These are phyloP conservation scores for Metschnikowia amazonensis DNA, from an alignment of 805 yeast species.

Conservation along the genomic window DNA sequence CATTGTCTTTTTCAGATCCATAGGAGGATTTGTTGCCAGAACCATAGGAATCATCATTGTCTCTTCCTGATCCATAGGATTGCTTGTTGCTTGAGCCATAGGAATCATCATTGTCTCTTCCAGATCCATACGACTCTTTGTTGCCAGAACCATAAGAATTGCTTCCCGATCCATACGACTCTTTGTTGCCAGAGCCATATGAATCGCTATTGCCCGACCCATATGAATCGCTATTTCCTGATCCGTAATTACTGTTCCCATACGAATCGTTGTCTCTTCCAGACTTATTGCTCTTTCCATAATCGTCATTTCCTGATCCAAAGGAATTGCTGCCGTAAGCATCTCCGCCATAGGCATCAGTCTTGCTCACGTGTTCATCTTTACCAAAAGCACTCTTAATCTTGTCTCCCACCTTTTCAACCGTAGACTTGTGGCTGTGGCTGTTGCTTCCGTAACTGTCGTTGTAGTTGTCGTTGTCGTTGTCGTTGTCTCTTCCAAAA, in stretches of 20 bases:
- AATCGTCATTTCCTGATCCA: constrained; percentile 17
- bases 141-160: too few relatives aligned
- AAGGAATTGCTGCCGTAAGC: constrained; percentile 24
- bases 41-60: constrained; percentile 21
- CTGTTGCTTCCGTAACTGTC: constrained; percentile 8
- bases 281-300: background rate
- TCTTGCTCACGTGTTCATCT: constrained; percentile 8
- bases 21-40: constrained; percentile 17
- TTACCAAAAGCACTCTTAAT: constrained; percentile 14
- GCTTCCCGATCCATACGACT: too few relatives aligned
- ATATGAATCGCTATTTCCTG: constrained; percentile 15
- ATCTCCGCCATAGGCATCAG: constrained; percentile 23
- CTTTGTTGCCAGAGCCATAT: constrained; percentile 14
- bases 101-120: too few relatives aligned
- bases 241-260: constrained; percentile 29
- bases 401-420: constrained; percentile 11
- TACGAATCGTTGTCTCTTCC: constrained; percentile 23
- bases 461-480: constrained; percentile 1
- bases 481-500: constrained; percentile 13
- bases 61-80: too few relatives aligned
- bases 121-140: constrained; percentile 22
- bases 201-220: constrained; percentile 12
- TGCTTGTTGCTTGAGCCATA: constrained; percentile 23
- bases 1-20: constrained; percentile 9
- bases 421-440: constrained; percentile 11